Conservation (phyloP, 345 rosid species). For the Physaria fendleri region DNA sequence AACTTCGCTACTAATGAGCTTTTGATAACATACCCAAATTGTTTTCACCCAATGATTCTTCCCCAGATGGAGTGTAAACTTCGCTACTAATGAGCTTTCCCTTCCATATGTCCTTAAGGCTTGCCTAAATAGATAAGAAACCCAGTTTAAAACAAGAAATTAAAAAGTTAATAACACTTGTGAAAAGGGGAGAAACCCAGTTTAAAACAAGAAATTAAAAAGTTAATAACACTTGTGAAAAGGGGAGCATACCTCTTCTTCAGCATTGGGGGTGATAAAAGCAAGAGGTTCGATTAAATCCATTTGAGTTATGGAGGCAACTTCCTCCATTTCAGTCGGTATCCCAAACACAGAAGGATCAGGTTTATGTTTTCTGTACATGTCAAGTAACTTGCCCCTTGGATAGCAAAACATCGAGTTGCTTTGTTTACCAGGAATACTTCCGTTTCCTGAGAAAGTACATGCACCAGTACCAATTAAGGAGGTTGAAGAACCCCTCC, state of each 20-base stretch:
- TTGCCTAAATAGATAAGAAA: constrained; percentile 34
- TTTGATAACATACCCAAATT: constrained; percentile 38
- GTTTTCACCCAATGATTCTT: constrained; percentile 35
- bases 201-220: constrained; percentile 16
- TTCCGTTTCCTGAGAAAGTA: no score
- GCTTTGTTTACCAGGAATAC: no score
- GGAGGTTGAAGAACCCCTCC: constrained; percentile 23
- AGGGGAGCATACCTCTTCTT: constrained; percentile 54
- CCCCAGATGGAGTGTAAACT: constrained; percentile 38
- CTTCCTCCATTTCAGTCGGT: constrained; percentile 54
- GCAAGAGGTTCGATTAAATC: constrained; percentile 52
- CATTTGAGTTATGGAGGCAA: constrained; percentile 38
- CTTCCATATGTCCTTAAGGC: constrained; percentile 56
- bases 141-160: constrained; percentile 17
- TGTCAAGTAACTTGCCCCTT: constrained; percentile 64
- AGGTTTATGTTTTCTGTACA: constrained; percentile 24
- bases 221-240: neutral
- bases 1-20: constrained; percentile 46
- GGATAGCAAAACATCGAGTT: constrained; percentile 47
- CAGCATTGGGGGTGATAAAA: constrained; percentile 62
- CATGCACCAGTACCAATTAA: constrained; percentile 24
- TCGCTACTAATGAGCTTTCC: constrained; percentile 73
- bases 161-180: neutral
- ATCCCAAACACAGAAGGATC: constrained; percentile 23
- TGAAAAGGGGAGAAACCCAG: neutral